These are phyloP conservation scores for Liquidambar formosana DNA, from an alignment of 164 flowering plant genomes.

Conservation along the genomic window DNA sequence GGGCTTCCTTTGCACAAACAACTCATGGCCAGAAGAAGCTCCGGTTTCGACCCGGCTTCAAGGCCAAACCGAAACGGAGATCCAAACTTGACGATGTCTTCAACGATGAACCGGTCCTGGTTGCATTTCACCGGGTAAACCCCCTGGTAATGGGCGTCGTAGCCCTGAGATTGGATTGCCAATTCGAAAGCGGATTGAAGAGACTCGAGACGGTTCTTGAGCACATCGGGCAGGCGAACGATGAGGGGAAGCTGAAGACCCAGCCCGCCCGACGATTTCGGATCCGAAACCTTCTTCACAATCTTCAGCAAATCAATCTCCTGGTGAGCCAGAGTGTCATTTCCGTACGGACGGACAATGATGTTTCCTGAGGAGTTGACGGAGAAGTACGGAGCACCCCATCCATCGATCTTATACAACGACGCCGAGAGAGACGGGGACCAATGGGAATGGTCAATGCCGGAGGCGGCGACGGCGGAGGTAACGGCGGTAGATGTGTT, in stretches of 20 bases:
- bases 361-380: slow-evolving; percentile 80
- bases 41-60: slow-evolving; percentile 98
- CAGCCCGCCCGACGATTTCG: slow-evolving; percentile 66
- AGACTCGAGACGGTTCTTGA: slow-evolving; percentile 72
- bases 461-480: slow-evolving; percentile 1
- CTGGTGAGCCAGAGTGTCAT: slow-evolving; percentile 67
- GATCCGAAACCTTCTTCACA: slow-evolving; percentile 78
- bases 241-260: slow-evolving; percentile 82
- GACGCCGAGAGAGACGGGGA: slow-evolving; percentile 65
- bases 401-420: slow-evolving; percentile 69
- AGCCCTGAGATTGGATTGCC: slow-evolving; percentile 62
- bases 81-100: slow-evolving; percentile 88
- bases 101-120: slow-evolving; percentile 89
- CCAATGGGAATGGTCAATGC: slow-evolving; percentile 43
- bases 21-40: slow-evolving; percentile 93
- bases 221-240: slow-evolving; percentile 83
- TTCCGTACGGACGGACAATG: slow-evolving; percentile 68
- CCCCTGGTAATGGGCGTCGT: slow-evolving; percentile 88
- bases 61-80: slow-evolving; percentile 73
- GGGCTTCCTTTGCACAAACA: slow-evolving; percentile 81
- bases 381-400: slow-evolving; percentile 95
- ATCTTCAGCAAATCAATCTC: slow-evolving; percentile 89
- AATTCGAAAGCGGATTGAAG: slow-evolving; percentile 79
- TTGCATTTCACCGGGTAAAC: slow-evolving; percentile 97
- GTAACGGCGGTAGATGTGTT: slow-evolving; percentile 22